Evolutionary conservation across 148 eudicot species (phyloP), one percentile per base, ranked within the genome.

Genomic region (Rhododendron simsii): DNA sequence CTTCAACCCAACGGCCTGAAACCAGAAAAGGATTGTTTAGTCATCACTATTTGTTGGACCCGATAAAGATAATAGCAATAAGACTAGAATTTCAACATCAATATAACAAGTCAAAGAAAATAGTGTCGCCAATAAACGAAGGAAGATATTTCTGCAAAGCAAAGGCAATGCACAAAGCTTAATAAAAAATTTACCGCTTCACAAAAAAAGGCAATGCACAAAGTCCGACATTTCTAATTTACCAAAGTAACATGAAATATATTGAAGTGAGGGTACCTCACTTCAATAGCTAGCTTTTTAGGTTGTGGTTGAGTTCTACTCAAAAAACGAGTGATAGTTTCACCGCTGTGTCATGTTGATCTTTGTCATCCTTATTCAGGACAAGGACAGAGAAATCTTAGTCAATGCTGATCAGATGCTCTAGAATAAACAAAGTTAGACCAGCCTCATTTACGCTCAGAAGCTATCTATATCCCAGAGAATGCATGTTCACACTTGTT

Each of bases 1-100:
- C 85, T 93, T 95, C 55, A 95, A 89, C 53, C 98, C 98, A 84
- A 94, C 74, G 2, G 92, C 93, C 98, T 95, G 94, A 91, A 88
- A 50, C 59, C 74, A 79, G 78, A 15, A 78, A 79, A 18, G 37
- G 30, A 6, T 11, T n/a, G 35, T 47, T 78, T 47, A 65, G 65
- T 63, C 7, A n/a, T 21, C 18, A 12, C 10, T 3, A 5, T 12
- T 5, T n/a, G 8, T n/a, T 48, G 23, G 23, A 69, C 23, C 81
- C 50, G 8, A 33, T 13, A 76, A 67, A 26, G 30, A 47, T 47
- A 59, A 48, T 14, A 47, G 4, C 47, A 75, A 28, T 35, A 13
- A 74, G 37, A 30, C 33, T 69, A 33, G 16, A 45, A 69, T 18
- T 10, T 9, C 16, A 21, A 57, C 15, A 41, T 69, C 37, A 18